Evolutionary conservation across 257 asterid genomes (phyloP), one percentile per base, ranked within the genome.

Genomic region (Datura wrightii): DNA sequence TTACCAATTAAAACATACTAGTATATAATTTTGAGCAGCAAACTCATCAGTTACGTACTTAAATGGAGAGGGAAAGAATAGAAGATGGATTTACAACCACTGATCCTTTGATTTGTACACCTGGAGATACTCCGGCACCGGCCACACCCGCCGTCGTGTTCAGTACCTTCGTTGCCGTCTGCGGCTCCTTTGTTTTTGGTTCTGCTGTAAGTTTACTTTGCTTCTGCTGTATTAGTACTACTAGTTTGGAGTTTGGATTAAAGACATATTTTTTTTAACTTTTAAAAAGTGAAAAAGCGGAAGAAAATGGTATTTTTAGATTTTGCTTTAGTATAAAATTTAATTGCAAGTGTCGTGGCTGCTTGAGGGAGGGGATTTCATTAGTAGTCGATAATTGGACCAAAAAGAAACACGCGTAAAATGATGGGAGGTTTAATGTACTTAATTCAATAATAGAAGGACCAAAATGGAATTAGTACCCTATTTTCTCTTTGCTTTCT

Each of bases 101-200:
- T 50, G 81, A 76, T 76, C 62, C 31, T 76, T 76, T 76, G 31
- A 59, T 76, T 48, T 31, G 41, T 50, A 50, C 37, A 18, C 11
- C 3, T 50, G 81, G 39, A 24, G 81, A 76, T 76, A 76, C 62
- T 76, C 81, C 46, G 41, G 58, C 59, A 0, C 2, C 80, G 24
- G 46, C 81, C 13, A 76, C 81, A 14, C 7, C 58, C 4, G 14
- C 60, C 24, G 62, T 95, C 79, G 88, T 94, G 24, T 84, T 94
- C 79, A 94, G 97, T 91, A 92, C 98, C 71, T 58, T 91, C 11
- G 92, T 93, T 79, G 94, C 98, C 24, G 95, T 95, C 81, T 86
- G 92, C 48, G 99, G 98, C 63, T 95, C 99, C 84, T 95, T 83
- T 83, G 98, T 89, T 82, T 93, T 95, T 89, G 99, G 99, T 81